A percentile compares a stretch with the other conserved stretches of the same genome.
phyloP scores from a whole-genome alignment of 176 grass and related monocot species.

The Avena sativa region DNA sequence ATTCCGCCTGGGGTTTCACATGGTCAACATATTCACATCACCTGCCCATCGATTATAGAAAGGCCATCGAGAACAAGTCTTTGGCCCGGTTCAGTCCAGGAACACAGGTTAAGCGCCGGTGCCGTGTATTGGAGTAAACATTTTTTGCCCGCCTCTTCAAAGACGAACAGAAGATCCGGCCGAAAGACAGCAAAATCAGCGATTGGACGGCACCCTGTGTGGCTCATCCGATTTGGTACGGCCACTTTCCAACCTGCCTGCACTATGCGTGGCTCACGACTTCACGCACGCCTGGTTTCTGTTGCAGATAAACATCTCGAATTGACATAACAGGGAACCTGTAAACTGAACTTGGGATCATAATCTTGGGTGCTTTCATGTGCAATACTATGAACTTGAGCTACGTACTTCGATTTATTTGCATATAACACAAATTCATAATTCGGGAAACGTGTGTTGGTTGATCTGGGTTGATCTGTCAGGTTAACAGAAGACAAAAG shows the following conservation, averaged over 20 bases:
- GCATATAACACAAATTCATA: neutral
- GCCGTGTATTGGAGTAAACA: neutral
- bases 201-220: neutral
- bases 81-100: neutral
- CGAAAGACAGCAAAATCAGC: neutral
- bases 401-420: neutral
- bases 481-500: too few relatives aligned
- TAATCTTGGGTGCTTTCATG: neutral
- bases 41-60: neutral
- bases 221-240: neutral
- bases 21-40: neutral
- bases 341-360: neutral
- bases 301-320: neutral
- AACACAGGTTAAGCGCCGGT: neutral
- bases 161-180: neutral
- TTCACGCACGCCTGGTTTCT: neutral
- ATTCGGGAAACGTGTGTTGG: too few relatives aligned
- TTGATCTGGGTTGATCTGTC: too few relatives aligned
- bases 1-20: neutral
- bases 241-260: neutral
- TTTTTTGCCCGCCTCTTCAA: slow-evolving; percentile 4
- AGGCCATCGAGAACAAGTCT: neutral
- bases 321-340: neutral
- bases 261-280: neutral
- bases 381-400: neutral